Conservation (phyloP, 1,139 yeast species). For the Geotrichum klebahnii region DNA sequence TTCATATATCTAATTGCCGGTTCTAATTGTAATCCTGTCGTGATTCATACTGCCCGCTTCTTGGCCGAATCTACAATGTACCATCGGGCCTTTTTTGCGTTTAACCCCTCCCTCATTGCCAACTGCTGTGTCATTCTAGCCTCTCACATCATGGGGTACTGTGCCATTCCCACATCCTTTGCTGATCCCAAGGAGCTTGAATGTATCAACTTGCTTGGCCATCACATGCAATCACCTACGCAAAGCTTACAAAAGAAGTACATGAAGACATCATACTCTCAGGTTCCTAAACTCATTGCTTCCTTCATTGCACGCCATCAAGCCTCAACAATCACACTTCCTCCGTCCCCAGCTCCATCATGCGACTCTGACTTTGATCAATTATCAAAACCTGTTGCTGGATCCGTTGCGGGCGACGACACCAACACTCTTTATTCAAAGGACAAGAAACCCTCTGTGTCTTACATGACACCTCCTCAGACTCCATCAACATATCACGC, state of each 20-base stretch:
- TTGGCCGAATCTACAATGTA: constrained; percentile 76
- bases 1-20: constrained; percentile 35
- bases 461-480: too few species aligned
- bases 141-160: constrained; percentile 53
- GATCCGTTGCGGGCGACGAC: too few species aligned
- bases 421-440: too few species aligned
- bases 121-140: constrained; percentile 69
- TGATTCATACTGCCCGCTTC: constrained; percentile 49
- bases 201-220: constrained; percentile 32
- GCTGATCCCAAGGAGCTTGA: constrained; percentile 16
- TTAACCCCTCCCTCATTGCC: constrained; percentile 61
- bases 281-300: constrained; percentile 35
- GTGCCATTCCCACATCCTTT: constrained; percentile 13
- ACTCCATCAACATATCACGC: too few species aligned
- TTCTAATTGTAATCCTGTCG: constrained; percentile 29
- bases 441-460: too few species aligned
- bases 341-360: constrained; percentile 32
- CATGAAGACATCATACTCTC: constrained; percentile 31
- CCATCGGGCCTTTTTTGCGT: constrained; percentile 61
- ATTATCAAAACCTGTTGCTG: not conserved
- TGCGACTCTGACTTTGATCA: constrained; percentile 12
- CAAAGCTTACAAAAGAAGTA: constrained; percentile 40
- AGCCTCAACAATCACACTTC: constrained; percentile 22
- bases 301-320: constrained; percentile 32
- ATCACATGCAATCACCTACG: constrained; percentile 39